Evolutionary conservation across 176 grass and related monocot genomes (phyloP).

Genomic region (Lolium multiflorum): DNA sequence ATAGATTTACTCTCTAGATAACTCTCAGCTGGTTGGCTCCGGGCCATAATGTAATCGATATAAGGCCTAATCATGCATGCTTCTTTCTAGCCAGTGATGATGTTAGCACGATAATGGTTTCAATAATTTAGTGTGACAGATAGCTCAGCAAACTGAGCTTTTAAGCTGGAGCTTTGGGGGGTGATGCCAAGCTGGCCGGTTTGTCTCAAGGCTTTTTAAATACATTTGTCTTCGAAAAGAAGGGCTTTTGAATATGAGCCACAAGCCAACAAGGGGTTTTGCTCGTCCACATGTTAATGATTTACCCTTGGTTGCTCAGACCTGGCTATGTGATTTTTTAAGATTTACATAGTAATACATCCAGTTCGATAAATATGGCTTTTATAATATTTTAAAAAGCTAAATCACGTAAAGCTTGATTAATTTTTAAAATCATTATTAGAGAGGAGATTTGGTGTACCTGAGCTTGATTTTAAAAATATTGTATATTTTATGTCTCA

Average conservation of each 20-base stretch:
- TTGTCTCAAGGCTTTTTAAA: constrained; percentile 46
- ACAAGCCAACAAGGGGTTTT: no score
- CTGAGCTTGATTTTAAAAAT: no score
- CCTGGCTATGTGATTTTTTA: neutral
- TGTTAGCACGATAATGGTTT: constrained; percentile 48
- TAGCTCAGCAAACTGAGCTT: constrained; percentile 31
- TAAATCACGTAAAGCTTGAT: no score
- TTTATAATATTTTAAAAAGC: no score
- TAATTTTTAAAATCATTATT: no score
- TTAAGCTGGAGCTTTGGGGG: constrained; percentile 4
- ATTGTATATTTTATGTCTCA: no score
- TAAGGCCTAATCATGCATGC: constrained; percentile 29
- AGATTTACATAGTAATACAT: neutral
- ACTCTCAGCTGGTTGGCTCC: neutral
- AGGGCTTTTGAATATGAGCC: neutral
- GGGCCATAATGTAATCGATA: constrained; percentile 25
- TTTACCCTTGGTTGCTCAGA: constrained; percentile 32
- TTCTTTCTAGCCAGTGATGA: constrained; percentile 33
- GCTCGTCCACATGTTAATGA: constrained; percentile 56
- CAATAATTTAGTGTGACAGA: constrained; percentile 38
- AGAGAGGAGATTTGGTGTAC: no score
- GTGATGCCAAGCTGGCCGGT: constrained; percentile 61
- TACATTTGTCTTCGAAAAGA: neutral
- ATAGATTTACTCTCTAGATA: constrained; percentile 41
- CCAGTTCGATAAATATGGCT: no score